Conservation (phyloP, 2,329 filamentous ascomycete species). For the Xenosphaeropsis pyriputrescens region DNA sequence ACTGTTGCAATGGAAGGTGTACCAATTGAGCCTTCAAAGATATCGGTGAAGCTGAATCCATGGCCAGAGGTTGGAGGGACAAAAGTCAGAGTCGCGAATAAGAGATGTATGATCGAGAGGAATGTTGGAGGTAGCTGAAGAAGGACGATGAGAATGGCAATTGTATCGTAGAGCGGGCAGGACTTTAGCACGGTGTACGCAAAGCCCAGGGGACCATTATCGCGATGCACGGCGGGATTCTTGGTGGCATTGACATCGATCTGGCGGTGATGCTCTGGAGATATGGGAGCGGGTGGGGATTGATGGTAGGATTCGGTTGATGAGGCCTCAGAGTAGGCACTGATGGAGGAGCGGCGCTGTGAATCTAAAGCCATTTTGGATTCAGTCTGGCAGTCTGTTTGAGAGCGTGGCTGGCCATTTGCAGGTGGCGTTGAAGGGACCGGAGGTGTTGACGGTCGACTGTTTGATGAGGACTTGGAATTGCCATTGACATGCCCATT, state of each 20-base stretch:
- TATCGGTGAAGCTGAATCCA: slow-evolving; percentile 64
- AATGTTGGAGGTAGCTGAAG: slow-evolving; percentile 83
- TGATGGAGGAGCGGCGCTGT: slow-evolving; percentile 31
- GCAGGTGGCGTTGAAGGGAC: slow-evolving; percentile 20
- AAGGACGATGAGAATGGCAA: slow-evolving; percentile 90
- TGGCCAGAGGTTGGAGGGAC: slow-evolving; percentile 72
- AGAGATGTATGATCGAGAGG: slow-evolving; percentile 75
- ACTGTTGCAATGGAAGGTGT: slow-evolving; percentile 79
- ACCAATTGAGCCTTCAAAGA: slow-evolving; percentile 76
- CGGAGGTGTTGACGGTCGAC: slow-evolving; percentile 23
- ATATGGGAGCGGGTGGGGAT: slow-evolving; percentile 22
- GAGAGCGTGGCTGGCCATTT: slow-evolving; percentile 18
- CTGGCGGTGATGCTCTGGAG: slow-evolving; percentile 39
- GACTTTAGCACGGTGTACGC: slow-evolving; percentile 78
- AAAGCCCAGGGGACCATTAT: slow-evolving; percentile 59
- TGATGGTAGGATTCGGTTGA: slow-evolving; percentile 31
- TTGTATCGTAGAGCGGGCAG: slow-evolving; percentile 84
- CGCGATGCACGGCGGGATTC: slow-evolving; percentile 52
- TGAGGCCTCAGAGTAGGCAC: slow-evolving; percentile 38
- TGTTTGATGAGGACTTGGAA: slow-evolving; percentile 25
- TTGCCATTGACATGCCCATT: slow-evolving; percentile 37
- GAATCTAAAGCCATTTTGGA: slow-evolving; percentile 21
- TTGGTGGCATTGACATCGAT: slow-evolving; percentile 59
- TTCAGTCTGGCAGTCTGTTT: slow-evolving; percentile 11
- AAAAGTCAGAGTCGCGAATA: slow-evolving; percentile 88